phyloP scores from a whole-genome alignment of 805 yeast genomes.

The Hanseniaspora pseudoguilliermondii region DNA sequence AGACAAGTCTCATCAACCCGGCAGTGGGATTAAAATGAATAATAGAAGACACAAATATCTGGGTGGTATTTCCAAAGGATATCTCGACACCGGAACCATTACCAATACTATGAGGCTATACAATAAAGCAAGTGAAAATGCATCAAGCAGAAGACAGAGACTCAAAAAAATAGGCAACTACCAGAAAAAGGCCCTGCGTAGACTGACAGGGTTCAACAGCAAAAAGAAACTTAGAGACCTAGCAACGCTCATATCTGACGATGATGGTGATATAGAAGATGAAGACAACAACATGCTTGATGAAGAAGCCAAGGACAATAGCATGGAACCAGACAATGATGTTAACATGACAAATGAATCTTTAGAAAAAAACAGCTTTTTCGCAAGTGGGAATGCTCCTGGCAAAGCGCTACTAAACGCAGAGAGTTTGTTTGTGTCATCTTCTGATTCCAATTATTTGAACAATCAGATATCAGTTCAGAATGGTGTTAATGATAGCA shows the following conservation, averaged over 20 bases:
- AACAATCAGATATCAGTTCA: neutral
- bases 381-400: neutral
- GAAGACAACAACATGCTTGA: slow-evolving; percentile 8
- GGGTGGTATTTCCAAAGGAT: slow-evolving; percentile 7
- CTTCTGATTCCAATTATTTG: neutral
- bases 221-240: slow-evolving; percentile 10
- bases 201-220: neutral
- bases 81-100: neutral
- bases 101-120: slow-evolving; percentile 10
- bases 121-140: neutral
- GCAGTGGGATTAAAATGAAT: neutral
- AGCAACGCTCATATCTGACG: slow-evolving; percentile 10
- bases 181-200: slow-evolving; percentile 3
- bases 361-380: neutral
- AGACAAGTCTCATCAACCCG: neutral
- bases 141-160: neutral
- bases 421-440: neutral
- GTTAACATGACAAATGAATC: slow-evolving; percentile 1
- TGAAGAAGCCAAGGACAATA: neutral
- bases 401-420: neutral
- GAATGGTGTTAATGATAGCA: neutral
- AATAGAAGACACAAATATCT: slow-evolving; percentile 4
- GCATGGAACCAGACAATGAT: neutral
- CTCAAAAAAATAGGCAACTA: slow-evolving; percentile 3
- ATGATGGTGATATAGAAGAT: slow-evolving; percentile 12